Evolutionary conservation across 169 alveolate genomes (phyloP), one percentile per base, ranked within the genome.

Genomic region (Babesia divergens): DNA sequence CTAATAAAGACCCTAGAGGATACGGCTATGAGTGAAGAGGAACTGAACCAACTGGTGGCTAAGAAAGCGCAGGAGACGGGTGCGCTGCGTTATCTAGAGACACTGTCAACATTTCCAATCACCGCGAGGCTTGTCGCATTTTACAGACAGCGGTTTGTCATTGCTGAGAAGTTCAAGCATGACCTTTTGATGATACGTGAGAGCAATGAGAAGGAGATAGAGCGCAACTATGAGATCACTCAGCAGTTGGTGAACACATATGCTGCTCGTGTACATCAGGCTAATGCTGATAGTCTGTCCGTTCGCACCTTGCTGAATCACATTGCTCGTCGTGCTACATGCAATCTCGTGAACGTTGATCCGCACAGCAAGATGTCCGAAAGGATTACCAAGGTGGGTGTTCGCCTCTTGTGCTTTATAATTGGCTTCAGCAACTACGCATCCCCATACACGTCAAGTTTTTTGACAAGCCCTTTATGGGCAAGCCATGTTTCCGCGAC

Each of bases 181-280:
- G 59, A 62, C 14, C 37, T 62, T 46, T 1, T 20, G 13, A 28
- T 20, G 14, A 38, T 62, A 5, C 72, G 40, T 6, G 72, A 62
- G 59, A 60, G 22, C 3, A 31, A 42, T 14, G 72, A 62, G 9
- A 34, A 13, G 43, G 59, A 62, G 47, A 13, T 62, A 5, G 51
- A 62, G 46, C 56, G 47, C 43, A 62, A 34, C 40, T 29, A 47
- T 35, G 72, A 62, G 59, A 29, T 31, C 26, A 51, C 72, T 18
- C 38, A 66, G 67, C 77, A 66, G 56, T 34, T 66, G 54, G 24
- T 66, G 7, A 66, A 66, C 32, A 66, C 77, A 9, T 66, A 66
- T 40, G 77, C 77, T 26, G 67, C 65, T 2, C 52, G 67, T 24
- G 34, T 38, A 2, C 56, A 50, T 29, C 51, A 66, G 54, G 67